Evolutionary conservation across 176 grass and related monocot species (phyloP).

Genomic region (Canna indica): DNA sequence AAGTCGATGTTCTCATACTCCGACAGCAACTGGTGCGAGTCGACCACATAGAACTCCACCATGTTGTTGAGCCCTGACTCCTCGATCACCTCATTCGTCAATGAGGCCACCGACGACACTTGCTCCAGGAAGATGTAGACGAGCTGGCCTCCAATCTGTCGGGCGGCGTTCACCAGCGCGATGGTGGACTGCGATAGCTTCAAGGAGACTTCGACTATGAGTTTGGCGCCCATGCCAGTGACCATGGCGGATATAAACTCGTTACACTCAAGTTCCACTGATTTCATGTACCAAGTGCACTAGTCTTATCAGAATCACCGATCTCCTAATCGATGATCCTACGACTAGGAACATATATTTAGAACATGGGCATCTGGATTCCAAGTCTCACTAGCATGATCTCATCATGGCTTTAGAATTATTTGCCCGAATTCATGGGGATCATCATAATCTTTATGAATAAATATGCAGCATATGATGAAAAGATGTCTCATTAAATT

Average conservation of each 20-base stretch:
- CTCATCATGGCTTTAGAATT: no score
- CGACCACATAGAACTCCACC: slow-evolving; percentile 31
- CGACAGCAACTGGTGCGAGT: slow-evolving; percentile 25
- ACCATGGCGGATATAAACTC: slow-evolving; percentile 39
- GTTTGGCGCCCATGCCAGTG: slow-evolving; percentile 29
- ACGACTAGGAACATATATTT: no score
- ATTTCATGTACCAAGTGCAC: no score
- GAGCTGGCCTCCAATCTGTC: slow-evolving; percentile 29
- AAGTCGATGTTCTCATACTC: slow-evolving; percentile 41
- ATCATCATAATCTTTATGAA: no score
- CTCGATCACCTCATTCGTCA: slow-evolving; percentile 29
- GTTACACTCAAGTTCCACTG: slow-evolving; percentile 20
- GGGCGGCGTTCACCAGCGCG: slow-evolving; percentile 26
- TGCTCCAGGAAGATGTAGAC: slow-evolving; percentile 31
- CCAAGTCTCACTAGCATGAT: no score
- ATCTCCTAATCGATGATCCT: no score
- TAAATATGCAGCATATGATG: no score
- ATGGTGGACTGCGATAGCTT: slow-evolving; percentile 33
- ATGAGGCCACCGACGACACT: slow-evolving; percentile 3
- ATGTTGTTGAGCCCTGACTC: slow-evolving; percentile 27
- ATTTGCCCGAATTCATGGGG: no score
- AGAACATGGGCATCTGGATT: no score
- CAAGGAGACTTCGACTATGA: slow-evolving; percentile 32
- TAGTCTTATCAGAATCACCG: no score
- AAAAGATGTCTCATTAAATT: no score